A percentile compares a stretch with the other conserved stretches of the same genome.
Conservation (phyloP, 352 stramenopile genomes). For the Sclerospora graminicola region DNA sequence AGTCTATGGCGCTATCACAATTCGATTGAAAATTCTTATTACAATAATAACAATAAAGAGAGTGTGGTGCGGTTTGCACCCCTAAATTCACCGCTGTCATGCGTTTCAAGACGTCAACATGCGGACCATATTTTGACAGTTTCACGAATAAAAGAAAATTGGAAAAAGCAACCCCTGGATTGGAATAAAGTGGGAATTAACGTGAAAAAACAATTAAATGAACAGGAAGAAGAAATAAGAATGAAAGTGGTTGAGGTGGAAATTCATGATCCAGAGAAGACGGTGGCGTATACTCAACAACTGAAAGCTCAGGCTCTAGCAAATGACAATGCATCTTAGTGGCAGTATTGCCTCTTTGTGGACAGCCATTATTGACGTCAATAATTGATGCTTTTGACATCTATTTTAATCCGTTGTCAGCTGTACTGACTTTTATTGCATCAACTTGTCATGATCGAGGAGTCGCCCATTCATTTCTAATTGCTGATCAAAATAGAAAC, state of each 20-base stretch:
- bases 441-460: constrained; percentile 8
- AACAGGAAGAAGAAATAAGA: neutral
- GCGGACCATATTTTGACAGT: constrained; percentile 32
- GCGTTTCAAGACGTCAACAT: constrained; percentile 29
- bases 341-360: constrained; percentile 11
- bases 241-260: constrained; percentile 35
- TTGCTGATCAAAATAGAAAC: neutral
- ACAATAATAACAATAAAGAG: constrained; percentile 10
- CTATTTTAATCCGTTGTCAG: constrained; percentile 26
- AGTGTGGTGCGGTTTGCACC: constrained; percentile 40
- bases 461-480: constrained; percentile 6
- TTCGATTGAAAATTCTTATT: neutral
- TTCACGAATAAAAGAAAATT: neutral
- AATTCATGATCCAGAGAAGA: constrained; percentile 12
- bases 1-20: constrained; percentile 21
- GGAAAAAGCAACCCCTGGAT: constrained; percentile 5
- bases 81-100: constrained; percentile 30
- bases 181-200: constrained; percentile 13
- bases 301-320: constrained; percentile 4
- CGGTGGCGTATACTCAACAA: neutral
- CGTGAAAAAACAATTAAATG: neutral
- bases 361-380: constrained; percentile 2
- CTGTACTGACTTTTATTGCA: constrained; percentile 18
- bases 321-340: constrained; percentile 4
- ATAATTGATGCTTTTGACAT: constrained; percentile 15